phyloP scores from a whole-genome alignment of 1,284 basidiomycete genomes.

The Xerocomus amazonicus region DNA sequence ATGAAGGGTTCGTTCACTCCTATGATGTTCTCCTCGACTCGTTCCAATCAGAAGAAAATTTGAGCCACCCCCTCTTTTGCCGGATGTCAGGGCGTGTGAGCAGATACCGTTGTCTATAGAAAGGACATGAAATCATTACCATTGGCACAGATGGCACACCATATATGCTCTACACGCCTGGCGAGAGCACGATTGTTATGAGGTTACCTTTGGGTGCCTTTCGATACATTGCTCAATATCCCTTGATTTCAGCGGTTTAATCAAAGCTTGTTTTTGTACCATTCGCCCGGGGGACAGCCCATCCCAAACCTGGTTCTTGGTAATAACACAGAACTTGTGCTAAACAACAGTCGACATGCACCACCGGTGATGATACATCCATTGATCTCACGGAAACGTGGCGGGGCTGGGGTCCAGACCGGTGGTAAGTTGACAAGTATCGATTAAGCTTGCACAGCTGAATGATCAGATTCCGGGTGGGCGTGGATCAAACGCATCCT shows the following conservation, averaged over 20 bases:
- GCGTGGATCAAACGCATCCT: conserved; percentile 28
- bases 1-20: conserved; percentile 45
- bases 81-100: conserved; percentile 46
- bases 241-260: conserved; percentile 46
- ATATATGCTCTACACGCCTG: conserved; percentile 54
- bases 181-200: conserved; percentile 43
- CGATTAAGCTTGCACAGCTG: conserved; percentile 1
- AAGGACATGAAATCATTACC: not conserved
- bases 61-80: conserved; percentile 35
- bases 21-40: conserved; percentile 50
- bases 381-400: conserved; percentile 37
- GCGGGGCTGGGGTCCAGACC: conserved; percentile 41
- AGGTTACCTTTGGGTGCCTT: conserved; percentile 52
- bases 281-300: conserved; percentile 44
- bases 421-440: conserved; percentile 36
- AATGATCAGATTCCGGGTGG: conserved; percentile 33
- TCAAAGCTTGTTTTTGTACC: conserved; percentile 46
- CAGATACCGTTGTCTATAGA: not conserved
- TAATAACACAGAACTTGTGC: conserved; percentile 12
- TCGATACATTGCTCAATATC: conserved; percentile 48
- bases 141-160: conserved; percentile 43
- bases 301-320: conserved; percentile 39
- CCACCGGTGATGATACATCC: conserved; percentile 33
- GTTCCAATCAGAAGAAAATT: conserved; percentile 42
- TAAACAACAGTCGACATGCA: conserved; percentile 32